Percentiles rank a stretch among this genome's conserved stretches.
These are phyloP conservation scores for Daedalea quercina DNA, from an alignment of 768 basidiomycete species.

Conservation along the genomic window DNA sequence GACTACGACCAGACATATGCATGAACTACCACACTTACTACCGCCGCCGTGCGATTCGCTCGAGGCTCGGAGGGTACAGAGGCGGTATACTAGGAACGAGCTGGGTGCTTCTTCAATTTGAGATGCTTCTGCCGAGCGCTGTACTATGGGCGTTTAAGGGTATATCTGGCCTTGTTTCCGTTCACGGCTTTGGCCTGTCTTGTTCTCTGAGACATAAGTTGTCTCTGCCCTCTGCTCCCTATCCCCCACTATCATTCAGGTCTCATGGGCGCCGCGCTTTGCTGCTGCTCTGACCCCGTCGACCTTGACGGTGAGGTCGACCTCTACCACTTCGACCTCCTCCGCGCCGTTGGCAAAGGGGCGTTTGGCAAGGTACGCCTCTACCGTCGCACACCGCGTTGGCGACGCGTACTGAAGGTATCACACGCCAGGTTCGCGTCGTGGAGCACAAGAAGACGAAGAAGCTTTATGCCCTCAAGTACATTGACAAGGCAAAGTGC, in stretches of 20 bases:
- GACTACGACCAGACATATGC: no score
- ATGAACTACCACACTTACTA: no score
- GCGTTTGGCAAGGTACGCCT: conserved; percentile 90
- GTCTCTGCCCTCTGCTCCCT: conserved; percentile 7
- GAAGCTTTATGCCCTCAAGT: conserved; percentile 91
- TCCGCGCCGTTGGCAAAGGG: conserved; percentile 93
- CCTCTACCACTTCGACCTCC: conserved; percentile 95
- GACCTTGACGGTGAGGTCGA: conserved; percentile 60
- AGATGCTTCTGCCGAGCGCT: neutral
- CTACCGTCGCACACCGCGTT: conserved; percentile 4
- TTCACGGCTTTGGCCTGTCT: conserved; percentile 18
- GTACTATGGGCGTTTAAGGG: neutral
- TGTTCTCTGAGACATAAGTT: conserved; percentile 18
- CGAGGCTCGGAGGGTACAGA: no score
- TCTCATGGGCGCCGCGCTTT: conserved; percentile 23
- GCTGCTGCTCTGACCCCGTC: conserved; percentile 36
- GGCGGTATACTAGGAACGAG: no score
- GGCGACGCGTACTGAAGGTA: neutral
- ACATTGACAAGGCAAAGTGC: conserved; percentile 93
- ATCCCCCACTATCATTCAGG: conserved; percentile 2
- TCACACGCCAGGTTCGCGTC: conserved; percentile 69
- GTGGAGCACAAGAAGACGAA: conserved; percentile 94
- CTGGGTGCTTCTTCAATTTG: neutral
- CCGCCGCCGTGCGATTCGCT: no score
- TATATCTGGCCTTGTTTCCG: conserved; percentile 1